A percentile compares a stretch with the other conserved stretches of the same genome.
Conservation (phyloP, 2,329 filamentous ascomycete genomes). For the Colletotrichum incanum region DNA sequence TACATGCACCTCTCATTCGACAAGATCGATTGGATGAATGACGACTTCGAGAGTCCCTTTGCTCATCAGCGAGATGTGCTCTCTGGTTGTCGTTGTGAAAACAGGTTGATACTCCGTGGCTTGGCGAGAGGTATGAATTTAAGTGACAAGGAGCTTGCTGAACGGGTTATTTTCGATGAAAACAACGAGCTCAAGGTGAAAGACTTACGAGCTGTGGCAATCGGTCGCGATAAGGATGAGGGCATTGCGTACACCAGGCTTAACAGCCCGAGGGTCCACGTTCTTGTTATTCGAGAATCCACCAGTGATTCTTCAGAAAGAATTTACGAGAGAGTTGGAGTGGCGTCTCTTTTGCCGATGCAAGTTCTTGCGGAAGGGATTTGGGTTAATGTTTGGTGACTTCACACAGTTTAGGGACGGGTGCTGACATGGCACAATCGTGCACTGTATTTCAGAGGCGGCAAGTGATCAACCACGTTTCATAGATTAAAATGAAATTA, state of each 20-base stretch:
- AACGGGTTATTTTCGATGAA: conserved; percentile 8
- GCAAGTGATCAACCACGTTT: too few species aligned
- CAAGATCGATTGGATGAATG: conserved; percentile 6
- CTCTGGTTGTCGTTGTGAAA: background rate
- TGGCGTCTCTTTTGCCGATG: background rate
- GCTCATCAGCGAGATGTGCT: background rate
- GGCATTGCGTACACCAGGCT: background rate
- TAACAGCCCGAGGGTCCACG: background rate
- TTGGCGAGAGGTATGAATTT: conserved; percentile 12
- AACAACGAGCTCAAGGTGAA: background rate
- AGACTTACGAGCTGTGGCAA: background rate
- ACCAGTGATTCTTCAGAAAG: background rate
- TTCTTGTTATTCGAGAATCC: conserved; percentile 10
- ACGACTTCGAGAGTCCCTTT: conserved; percentile 25
- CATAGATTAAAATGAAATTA: too few species aligned
- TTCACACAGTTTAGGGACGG: background rate
- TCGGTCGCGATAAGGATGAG: conserved; percentile 16
- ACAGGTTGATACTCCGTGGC: conserved; percentile 1
- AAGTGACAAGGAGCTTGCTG: background rate
- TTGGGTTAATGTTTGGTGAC: conserved; percentile 17
- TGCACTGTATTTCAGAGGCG: too few species aligned
- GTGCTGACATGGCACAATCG: background rate
- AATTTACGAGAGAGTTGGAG: conserved; percentile 16
- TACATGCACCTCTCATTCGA: conserved; percentile 27
- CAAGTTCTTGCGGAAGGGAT: conserved; percentile 1